Percentiles rank a stretch among this genome's conserved stretches.
These are phyloP conservation scores for Pulicaria dysenterica DNA, from an alignment of 129 eudicot genomes.

Conservation along the genomic window DNA sequence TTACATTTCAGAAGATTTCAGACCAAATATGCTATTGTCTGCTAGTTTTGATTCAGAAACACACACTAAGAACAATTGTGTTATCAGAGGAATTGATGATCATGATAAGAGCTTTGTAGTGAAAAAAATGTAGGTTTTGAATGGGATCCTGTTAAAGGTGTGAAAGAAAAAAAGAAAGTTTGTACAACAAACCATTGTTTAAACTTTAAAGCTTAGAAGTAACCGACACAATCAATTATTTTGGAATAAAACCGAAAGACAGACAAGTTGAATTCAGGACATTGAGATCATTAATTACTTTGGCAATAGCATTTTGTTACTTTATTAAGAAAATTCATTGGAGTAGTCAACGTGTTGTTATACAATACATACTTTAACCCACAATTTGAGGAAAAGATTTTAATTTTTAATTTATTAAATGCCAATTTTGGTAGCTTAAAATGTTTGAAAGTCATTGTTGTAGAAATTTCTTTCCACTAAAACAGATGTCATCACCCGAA, in stretches of 20 bases:
- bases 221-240: conserved; percentile 1
- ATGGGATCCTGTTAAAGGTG: background rate
- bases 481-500: conserved; percentile 23
- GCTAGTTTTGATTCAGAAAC: conserved; percentile 1
- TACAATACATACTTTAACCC: conserved; percentile 7
- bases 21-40: conserved; percentile 8
- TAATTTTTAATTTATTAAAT: background rate
- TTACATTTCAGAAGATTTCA: too few relatives aligned
- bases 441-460: conserved; percentile 4
- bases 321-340: background rate
- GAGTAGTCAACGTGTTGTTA: conserved; percentile 1
- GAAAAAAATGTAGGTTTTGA: conserved; percentile 3
- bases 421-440: conserved; percentile 13
- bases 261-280: conserved; percentile 4
- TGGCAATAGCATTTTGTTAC: conserved; percentile 4
- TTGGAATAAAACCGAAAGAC: conserved; percentile 13
- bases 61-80: conserved; percentile 10
- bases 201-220: conserved; percentile 18
- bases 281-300: background rate
- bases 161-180: background rate
- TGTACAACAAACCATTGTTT: background rate
- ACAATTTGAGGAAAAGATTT: background rate
- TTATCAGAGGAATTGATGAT: background rate
- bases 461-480: conserved; percentile 15
- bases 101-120: background rate